Base-by-base conservation (phyloP, 257 asterid genomes). In the Lavandula angustifolia region DNA sequence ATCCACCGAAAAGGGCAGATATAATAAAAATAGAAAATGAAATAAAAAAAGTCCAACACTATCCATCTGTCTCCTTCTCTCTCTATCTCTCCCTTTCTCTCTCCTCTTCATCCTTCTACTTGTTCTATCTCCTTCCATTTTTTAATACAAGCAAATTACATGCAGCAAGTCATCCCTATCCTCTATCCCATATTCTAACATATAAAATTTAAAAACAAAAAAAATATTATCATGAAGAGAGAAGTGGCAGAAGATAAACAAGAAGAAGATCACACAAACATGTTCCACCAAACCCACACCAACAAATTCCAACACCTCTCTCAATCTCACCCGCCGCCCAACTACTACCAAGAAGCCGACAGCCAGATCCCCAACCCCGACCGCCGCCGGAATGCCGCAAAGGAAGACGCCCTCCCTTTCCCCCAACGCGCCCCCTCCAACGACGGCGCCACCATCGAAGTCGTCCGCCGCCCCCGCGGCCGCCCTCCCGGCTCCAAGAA, bases 401-500 rank as follows among this genome's bases (percentile, higher is more conserved):
- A 2, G 7, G 44, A 58, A 66, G 75, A 4, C 61, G 7, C 73
- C 51, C 27, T 47, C 37, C 53, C 32, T 18, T 51, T 66, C 49
- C 73, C 33, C 55, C 51, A 0, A 47, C 70, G 5, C 74, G 67
- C 4, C 69, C 72, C 34, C 47, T 75, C 67, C 11, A 55, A 68
- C 77, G 96, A 85, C 60, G 96, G 92, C 41, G 88, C 92, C 29
- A 57, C 82, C 40, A 88, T 88, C 27, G 96, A 88, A 13, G 85
- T 86, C 6, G 78, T 73, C 54, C 96, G 96, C 32, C 89, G 96
- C 49, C 92, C 96, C 9, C 91, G 95, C 0, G 96, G 96, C 32
- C 82, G 96, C 2, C 95, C 94, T 0, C 91, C 91, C 0, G 96
- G 96, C 1, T 85, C 96, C 3, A 85, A 79, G 46, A 88, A 88